phyloP scores from a whole-genome alignment of 1,139 yeast species.

The Yamadazyma atmosphaerica region DNA sequence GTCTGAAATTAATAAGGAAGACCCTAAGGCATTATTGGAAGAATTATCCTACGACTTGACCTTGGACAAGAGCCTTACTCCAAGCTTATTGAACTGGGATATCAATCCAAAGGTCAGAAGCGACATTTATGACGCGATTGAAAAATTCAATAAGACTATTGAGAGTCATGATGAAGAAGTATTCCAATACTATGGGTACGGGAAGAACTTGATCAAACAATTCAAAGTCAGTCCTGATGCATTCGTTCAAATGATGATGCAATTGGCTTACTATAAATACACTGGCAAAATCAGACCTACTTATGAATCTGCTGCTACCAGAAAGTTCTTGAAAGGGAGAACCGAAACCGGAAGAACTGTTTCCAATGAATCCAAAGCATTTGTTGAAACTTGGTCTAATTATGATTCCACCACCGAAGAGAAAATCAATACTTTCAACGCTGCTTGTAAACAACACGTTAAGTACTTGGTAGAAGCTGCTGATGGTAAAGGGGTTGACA shows the following conservation, averaged over 20 bases:
- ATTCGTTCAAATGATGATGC: conserved; percentile 72
- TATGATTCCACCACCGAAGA: conserved; percentile 53
- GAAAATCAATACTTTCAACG: conserved; percentile 68
- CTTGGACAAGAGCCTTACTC: conserved; percentile 15
- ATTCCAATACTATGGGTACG: conserved; percentile 72
- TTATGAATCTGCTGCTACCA: conserved; percentile 94
- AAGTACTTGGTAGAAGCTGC: conserved; percentile 75
- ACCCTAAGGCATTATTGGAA: conserved; percentile 32
- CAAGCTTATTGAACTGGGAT: conserved; percentile 40
- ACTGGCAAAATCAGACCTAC: conserved; percentile 86
- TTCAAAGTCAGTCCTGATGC: conserved; percentile 79
- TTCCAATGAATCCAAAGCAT: conserved; percentile 68
- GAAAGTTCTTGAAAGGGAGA: conserved; percentile 86
- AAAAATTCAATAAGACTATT: conserved; percentile 52
- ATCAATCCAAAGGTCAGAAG: conserved; percentile 51
- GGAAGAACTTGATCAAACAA: conserved; percentile 67
- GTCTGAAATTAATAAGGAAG: conserved; percentile 52
- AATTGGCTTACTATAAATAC: conserved; percentile 75
- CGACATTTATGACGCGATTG: conserved; percentile 58
- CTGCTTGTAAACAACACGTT: conserved; percentile 76
- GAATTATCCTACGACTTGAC: conserved; percentile 26
- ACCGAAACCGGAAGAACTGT: conserved; percentile 96
- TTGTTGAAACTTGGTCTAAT: conserved; percentile 76
- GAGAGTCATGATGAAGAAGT: conserved; percentile 59
- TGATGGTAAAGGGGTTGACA: conserved; percentile 87